Base-by-base conservation (phyloP, 768 basidiomycete genomes). In the Boletus rufocinnamomeus region DNA sequence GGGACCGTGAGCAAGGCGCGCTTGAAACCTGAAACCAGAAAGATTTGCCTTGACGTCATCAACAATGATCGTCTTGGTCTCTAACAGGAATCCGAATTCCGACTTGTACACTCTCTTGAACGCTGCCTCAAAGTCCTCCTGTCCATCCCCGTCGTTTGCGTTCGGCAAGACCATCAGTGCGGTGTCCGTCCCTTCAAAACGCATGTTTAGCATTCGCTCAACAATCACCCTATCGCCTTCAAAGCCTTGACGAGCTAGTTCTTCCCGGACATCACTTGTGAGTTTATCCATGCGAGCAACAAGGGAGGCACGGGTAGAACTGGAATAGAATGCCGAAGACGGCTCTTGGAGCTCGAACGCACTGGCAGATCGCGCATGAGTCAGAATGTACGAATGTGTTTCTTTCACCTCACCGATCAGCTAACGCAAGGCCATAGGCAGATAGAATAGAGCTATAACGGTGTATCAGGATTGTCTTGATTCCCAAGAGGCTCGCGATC, bases 131-230 rank as follows among this genome's bases (percentile, higher is more conserved):
- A 89, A 95, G 71, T 94, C 88, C 60, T 87, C 85, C 16, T 77
- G 64, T 25, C 80, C 85, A 63, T 86, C 81, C 0, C 79, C 82
- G 35, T 80, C 80, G 25, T 67, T 64, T 9, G 69, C 62, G 23
- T 79, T 63, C 0, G 88, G 84, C 14, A 93, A 76, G 13, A 94
- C 84, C 93, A 98, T 96, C 63, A 98, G 72, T 17, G 94, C 83
- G 0, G 96, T 98, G 74, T 96, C 94, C 0, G 92, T 95, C 4
- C 94, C 94, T 50, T 95, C 90, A 63, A 95, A 95, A 23, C 93
- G 85, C 92, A 94, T 94, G 67, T 94, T 94, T 45, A 93, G 76
- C 86, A 89, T 88, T 23, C 88, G 82, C 71, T 96, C 95, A 6
- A 89, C 74, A 53, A 80, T 77, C 50, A 96, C 82, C n/a, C 85